Percentiles rank a stretch among this genome's conserved stretches.
phyloP scores from a whole-genome alignment of 257 asterid genomes.

The Penstemon davidsonii region DNA sequence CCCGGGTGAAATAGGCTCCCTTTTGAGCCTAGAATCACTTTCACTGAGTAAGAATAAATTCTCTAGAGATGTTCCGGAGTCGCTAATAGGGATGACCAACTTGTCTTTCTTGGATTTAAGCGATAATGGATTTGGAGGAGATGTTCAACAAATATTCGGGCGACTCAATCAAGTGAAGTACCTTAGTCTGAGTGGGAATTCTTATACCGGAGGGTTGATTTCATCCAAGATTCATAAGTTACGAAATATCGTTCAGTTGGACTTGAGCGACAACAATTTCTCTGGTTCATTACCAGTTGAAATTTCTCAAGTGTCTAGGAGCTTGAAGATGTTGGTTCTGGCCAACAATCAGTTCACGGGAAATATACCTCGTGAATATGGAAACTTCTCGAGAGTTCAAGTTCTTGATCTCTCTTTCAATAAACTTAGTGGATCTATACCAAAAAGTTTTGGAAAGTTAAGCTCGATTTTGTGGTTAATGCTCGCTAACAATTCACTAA shows the following conservation, averaged over 20 bases:
- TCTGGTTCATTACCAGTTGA: slow-evolving; percentile 47
- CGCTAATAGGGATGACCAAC: slow-evolving; percentile 36
- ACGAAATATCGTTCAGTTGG: slow-evolving; percentile 38
- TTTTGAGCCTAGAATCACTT: slow-evolving; percentile 39
- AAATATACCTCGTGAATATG: slow-evolving; percentile 46
- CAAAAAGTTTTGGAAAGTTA: slow-evolving; percentile 39
- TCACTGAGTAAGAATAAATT: slow-evolving; percentile 41
- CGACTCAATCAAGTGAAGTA: slow-evolving; percentile 40
- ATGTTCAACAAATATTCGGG: slow-evolving; percentile 43
- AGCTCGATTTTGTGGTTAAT: slow-evolving; percentile 44
- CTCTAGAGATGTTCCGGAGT: slow-evolving; percentile 41
- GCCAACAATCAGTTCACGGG: slow-evolving; percentile 49
- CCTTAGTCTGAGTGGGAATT: slow-evolving; percentile 40
- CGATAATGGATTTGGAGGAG: slow-evolving; percentile 44
- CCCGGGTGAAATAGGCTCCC: slow-evolving; percentile 41
- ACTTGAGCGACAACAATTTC: slow-evolving; percentile 43
- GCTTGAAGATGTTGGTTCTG: slow-evolving; percentile 45
- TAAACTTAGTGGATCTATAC: slow-evolving; percentile 37
- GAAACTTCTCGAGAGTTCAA: slow-evolving; percentile 42
- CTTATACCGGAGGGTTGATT: slow-evolving; percentile 41
- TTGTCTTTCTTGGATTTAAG: slow-evolving; percentile 47
- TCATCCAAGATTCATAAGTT: slow-evolving; percentile 43
- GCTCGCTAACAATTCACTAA: slow-evolving; percentile 42
- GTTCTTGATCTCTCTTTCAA: slow-evolving; percentile 56
- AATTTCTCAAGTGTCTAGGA: slow-evolving; percentile 37